phyloP scores from a whole-genome alignment of 2,329 filamentous ascomycete genomes.

The Claviceps sp. region DNA sequence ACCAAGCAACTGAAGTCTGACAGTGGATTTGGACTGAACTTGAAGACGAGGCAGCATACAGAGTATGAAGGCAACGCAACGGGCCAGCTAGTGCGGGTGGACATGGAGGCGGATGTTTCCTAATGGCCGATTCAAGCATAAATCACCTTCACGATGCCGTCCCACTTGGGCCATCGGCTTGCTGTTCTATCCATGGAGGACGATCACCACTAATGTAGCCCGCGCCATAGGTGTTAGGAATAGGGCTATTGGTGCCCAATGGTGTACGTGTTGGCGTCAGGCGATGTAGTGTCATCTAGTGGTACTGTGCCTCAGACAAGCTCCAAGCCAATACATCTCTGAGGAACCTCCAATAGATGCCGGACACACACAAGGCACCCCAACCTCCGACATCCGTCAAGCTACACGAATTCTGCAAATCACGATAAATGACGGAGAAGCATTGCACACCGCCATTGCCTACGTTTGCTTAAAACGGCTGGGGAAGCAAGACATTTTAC shows the following conservation, averaged over 20 bases:
- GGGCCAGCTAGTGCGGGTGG: background rate
- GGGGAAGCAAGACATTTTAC: background rate
- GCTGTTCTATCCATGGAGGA: background rate
- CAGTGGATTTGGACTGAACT: too few relatives aligned
- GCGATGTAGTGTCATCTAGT: background rate
- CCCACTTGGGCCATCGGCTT: background rate
- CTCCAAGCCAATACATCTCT: conserved; percentile 1
- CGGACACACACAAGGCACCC: background rate
- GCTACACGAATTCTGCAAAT: conserved; percentile 2
- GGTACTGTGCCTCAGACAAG: background rate
- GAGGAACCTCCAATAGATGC: background rate
- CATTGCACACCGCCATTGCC: background rate
- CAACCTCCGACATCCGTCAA: background rate
- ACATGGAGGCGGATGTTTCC: background rate
- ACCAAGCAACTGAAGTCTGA: background rate
- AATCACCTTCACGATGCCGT: background rate
- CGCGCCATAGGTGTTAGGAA: background rate
- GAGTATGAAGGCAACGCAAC: background rate
- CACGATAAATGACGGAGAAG: background rate
- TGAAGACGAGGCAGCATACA: background rate
- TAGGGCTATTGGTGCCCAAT: conserved; percentile 1
- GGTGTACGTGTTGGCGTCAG: conserved; percentile 3
- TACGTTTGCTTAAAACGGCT: background rate
- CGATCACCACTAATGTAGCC: background rate
- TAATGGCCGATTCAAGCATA: background rate